These are phyloP conservation scores for Hanseniaspora nectarophila DNA, from an alignment of 805 yeast species.

Conservation along the genomic window DNA sequence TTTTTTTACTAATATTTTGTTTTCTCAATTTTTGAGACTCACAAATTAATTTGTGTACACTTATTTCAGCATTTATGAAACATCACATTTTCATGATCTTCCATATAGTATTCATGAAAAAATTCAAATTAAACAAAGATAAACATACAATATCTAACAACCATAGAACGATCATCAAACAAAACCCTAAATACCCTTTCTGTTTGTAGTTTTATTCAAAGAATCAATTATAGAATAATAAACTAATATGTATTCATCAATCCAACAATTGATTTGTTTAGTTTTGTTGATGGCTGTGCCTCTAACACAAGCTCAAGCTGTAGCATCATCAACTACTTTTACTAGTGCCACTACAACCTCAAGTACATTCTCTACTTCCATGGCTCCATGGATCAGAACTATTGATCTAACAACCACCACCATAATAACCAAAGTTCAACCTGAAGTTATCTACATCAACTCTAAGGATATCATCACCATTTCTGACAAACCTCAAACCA, in stretches of 20 bases:
- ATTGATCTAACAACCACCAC: constrained; percentile 35
- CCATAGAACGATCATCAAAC: too few relatives aligned
- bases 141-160: too few relatives aligned
- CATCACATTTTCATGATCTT: too few relatives aligned
- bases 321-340: background rate
- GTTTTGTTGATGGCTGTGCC: background rate
- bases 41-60: too few relatives aligned
- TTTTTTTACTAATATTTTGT: too few relatives aligned
- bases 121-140: too few relatives aligned
- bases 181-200: too few relatives aligned
- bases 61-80: too few relatives aligned
- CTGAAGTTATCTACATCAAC: constrained; percentile 44
- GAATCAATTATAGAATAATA: too few relatives aligned
- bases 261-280: background rate
- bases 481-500: constrained; percentile 32
- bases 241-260: background rate
- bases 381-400: constrained; percentile 64
- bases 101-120: too few relatives aligned
- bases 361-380: constrained; percentile 29
- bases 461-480: constrained; percentile 33
- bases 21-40: too few relatives aligned
- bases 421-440: constrained; percentile 54
- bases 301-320: background rate
- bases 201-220: too few relatives aligned
- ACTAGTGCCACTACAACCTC: constrained; percentile 22